Evolutionary conservation across 192 early-diverging fungal species (phyloP), one percentile per base, ranked within the genome.

Genomic region (Cetraspora pellucida): DNA sequence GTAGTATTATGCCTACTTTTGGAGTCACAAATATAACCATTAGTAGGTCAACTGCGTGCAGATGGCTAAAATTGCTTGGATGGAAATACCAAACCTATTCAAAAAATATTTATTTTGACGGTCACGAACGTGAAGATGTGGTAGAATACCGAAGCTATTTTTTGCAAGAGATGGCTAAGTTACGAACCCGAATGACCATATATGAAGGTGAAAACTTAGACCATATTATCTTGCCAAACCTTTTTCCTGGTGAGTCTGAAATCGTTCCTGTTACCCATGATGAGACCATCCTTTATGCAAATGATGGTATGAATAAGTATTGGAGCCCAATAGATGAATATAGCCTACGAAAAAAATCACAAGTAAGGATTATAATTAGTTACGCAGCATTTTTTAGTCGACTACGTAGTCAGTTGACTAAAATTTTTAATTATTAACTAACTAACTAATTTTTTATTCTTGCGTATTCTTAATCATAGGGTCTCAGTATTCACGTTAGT

Each of bases 101-200:
- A 31, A 57, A 72, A 37, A 67, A 44, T n/a, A 67, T 19, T 67
- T 45, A n/a, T 45, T 37, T 37, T 37, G 43, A 21, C 21, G 55
- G 30, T 31, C 31, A 73, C 44, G 55, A 73, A 17, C 52, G 55
- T 30, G 31, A 55, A 5, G 55, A 73, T 58, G 71, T 73, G 13
- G 43, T 73, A 6, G 19, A 7, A 23, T 58, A 58, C 17, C 3
- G 27, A 43, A 3, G 7, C 2, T 25, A n/a, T 11, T 68, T 68
- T 72, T 55, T 72, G 44, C 3, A 30, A 50, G 2, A 50, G 19
- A 54, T 54, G 17, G 14, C 16, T 17, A 58, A 11, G 19, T 58
- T 59, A 28, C 23, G 6, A 10, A 45, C n/a, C 19, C 47, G 23
- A 45, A 50, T 70, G 9, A 14, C n/a, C 19, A 13, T 8, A 17